A percentile compares a stretch with the other conserved stretches of the same genome.
Evolutionary conservation across 208 protist species (phyloP).

Genomic region (Leishmania tarentolae): DNA sequence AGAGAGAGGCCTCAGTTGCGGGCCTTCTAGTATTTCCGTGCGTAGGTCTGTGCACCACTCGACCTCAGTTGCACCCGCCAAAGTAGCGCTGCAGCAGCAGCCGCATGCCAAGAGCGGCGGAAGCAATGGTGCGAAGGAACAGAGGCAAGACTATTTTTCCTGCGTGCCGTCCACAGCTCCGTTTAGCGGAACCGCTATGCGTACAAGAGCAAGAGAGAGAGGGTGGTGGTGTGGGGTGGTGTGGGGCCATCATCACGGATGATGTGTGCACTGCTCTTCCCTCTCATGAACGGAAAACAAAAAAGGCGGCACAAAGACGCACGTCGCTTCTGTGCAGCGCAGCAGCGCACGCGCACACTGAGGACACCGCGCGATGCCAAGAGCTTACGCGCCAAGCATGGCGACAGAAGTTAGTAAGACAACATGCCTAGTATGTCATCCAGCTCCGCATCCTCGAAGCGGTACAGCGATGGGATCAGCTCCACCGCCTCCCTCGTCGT

Average conservation of each 20-base stretch:
- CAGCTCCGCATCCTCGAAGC: constrained; percentile 71
- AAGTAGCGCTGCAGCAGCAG: neutral
- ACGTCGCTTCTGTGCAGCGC: neutral
- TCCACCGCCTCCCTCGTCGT: constrained; percentile 66
- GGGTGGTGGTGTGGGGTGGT: too few species aligned
- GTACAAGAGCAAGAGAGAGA: too few species aligned
- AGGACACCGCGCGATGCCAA: neutral
- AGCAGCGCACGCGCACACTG: neutral
- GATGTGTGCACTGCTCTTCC: neutral
- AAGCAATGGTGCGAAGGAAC: neutral
- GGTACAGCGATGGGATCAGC: constrained; percentile 76
- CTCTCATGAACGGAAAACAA: neutral
- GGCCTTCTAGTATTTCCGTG: neutral
- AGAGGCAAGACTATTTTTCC: neutral
- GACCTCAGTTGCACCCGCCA: neutral
- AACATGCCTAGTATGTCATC: constrained; percentile 41
- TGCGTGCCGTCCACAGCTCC: neutral
- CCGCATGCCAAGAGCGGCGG: neutral
- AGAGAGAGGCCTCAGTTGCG: neutral
- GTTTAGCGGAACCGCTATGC: too few species aligned
- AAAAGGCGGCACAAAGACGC: neutral
- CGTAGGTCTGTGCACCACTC: neutral
- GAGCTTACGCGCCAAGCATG: neutral
- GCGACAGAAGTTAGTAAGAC: constrained; percentile 7
- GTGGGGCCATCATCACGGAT: too few species aligned